Base-by-base conservation (phyloP, 306 rosid genomes). In the Cucurbita moschata region DNA sequence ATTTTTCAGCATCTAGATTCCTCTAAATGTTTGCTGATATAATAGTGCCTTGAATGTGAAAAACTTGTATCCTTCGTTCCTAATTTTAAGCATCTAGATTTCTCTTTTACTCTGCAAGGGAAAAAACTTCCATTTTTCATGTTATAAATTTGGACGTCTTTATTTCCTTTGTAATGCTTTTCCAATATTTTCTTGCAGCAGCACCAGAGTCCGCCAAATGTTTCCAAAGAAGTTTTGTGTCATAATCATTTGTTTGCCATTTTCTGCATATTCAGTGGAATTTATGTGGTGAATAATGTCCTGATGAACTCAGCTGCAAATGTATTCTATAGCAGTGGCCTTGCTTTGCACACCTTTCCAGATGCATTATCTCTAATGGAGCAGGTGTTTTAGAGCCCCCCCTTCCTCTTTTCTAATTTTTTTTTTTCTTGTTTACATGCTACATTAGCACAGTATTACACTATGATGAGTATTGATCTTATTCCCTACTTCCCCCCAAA, bases 221-320 rank as follows among this genome's bases (percentile, higher is more conserved):
- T 80, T 80, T 84, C 97, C 75, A 87, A 82, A 78, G 90, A 85
- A 69, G 83, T 88, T 21, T 68, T 84, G 88, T 94, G 94, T 82
- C 85, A 86, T 82, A 79, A 85, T 76, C 98, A 94, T 89, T 79
- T 94, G 79, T 79, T 86, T 72, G 94, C 95, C 62, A 87, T 90
- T 74, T 59, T 86, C 55, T 84, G 90, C 76, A 76, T 82, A 79
- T 94, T 90, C 77, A 86, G 95, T 85, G 90, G 94, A 63, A 79
- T 90, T 79, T 90, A 76, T 83, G 76, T 94, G 87, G 88, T 86
- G 77, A 90, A 86, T 82, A 83, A 78, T 79, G 81, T 81, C 53
- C 76, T 94, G 80, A 86, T 90, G 94, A 84, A 73, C 72, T 75
- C 90, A 13, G 85, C 97, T 39, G 90, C 88, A 77, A 86, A 83